A percentile compares a stretch with the other conserved stretches of the same genome.
phyloP scores from a whole-genome alignment of 1,139 yeast genomes.

The Torulaspora pretoriensis region DNA sequence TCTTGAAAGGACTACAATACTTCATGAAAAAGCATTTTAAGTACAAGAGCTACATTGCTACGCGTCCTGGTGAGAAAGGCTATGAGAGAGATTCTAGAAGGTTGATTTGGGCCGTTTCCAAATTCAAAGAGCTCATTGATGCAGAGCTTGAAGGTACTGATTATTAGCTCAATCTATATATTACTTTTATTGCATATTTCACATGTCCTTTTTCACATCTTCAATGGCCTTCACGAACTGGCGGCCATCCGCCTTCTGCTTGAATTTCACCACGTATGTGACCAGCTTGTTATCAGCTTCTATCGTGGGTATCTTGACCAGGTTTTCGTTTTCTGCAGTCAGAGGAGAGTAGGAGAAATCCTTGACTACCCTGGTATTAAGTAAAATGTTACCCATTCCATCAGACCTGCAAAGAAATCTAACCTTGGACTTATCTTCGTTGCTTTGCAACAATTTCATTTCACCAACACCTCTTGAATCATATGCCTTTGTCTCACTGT shows the following conservation, averaged over 20 bases:
- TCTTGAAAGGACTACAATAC: constrained; percentile 66
- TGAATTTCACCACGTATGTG: constrained; percentile 69
- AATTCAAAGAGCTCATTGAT: constrained; percentile 19
- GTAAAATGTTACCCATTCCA: constrained; percentile 75
- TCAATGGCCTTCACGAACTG: constrained; percentile 55
- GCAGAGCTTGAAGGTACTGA: constrained; percentile 18
- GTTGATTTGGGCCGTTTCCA: constrained; percentile 55
- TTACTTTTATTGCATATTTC: constrained; percentile 10
- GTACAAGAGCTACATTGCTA: constrained; percentile 49
- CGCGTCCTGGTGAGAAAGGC: constrained; percentile 32
- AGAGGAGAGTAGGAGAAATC: constrained; percentile 48
- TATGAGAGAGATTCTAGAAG: constrained; percentile 54
- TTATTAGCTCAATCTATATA: constrained; percentile 9
- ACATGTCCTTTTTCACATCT: constrained; percentile 38
- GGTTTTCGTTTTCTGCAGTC: constrained; percentile 49
- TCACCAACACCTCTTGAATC: constrained; percentile 75
- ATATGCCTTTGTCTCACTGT: constrained; percentile 49
- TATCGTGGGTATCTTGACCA: constrained; percentile 56
- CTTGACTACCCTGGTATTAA: constrained; percentile 57
- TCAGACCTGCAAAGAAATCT: constrained; percentile 83
- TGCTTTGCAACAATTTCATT: constrained; percentile 62
- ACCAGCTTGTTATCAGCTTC: constrained; percentile 45
- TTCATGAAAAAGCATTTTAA: constrained; percentile 56
- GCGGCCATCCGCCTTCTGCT: constrained; percentile 65
- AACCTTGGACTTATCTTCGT: constrained; percentile 50